Evolutionary conservation across 2,329 filamentous ascomycete genomes (phyloP).

Genomic region (Juglanconis sp.): DNA sequence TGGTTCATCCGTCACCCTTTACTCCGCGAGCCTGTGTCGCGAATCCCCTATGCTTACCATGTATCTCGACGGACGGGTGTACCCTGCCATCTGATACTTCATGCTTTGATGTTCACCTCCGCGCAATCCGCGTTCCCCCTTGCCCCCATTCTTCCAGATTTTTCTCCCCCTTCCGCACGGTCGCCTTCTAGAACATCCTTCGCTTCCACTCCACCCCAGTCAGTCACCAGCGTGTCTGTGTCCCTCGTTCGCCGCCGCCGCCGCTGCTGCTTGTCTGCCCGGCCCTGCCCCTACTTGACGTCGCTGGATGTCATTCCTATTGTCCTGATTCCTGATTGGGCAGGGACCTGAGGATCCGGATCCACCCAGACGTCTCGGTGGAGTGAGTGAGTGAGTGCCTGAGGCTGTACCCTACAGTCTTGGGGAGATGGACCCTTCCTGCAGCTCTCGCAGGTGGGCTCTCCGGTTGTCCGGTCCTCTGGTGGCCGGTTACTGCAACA

Average conservation of each 20-base stretch:
- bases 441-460: conserved; percentile 1
- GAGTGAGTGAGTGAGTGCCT: not conserved
- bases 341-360: not conserved
- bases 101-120: not conserved
- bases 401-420: not conserved
- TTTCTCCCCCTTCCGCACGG: not conserved
- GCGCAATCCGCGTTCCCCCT: not conserved
- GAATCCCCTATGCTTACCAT: not conserved
- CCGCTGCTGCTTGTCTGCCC: too few relatives aligned
- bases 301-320: not conserved
- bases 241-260: too few relatives aligned
- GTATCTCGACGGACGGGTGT: not conserved
- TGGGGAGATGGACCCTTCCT: not conserved
- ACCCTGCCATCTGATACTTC: conserved; percentile 4
- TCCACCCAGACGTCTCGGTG: not conserved
- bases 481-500: too few relatives aligned
- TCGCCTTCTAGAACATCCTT: conserved; percentile 5
- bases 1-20: not conserved
- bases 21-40: not conserved
- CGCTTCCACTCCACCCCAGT: not conserved
- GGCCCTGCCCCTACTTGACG: not conserved
- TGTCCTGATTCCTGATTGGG: not conserved
- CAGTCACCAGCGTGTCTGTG: not conserved
- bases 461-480: too few relatives aligned
- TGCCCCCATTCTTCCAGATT: not conserved